A percentile compares a stretch with the other conserved stretches of the same genome.
phyloP scores from a whole-genome alignment of 768 basidiomycete genomes.

The Chalciporus piperatus region DNA sequence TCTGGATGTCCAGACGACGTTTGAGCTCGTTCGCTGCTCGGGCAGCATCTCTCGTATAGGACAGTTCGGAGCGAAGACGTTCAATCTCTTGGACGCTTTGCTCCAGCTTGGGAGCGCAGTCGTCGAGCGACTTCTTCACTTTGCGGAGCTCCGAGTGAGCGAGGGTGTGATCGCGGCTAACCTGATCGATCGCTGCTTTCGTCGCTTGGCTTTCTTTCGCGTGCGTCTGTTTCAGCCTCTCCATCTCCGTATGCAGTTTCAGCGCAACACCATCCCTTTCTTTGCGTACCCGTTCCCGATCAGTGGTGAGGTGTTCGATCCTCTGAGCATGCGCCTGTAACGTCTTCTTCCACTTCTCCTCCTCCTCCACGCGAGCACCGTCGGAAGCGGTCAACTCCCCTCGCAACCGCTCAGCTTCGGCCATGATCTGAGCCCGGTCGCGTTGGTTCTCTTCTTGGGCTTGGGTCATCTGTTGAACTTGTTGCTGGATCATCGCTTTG shows the following conservation, averaged over 20 bases:
- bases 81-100: constrained; percentile 17
- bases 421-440: constrained; percentile 10
- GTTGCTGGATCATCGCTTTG: constrained; percentile 18
- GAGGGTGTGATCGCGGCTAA: constrained; percentile 18
- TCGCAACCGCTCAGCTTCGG: constrained; percentile 11
- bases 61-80: constrained; percentile 15
- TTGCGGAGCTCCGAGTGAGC: constrained; percentile 23
- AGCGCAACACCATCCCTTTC: constrained; percentile 20
- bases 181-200: constrained; percentile 24
- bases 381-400: constrained; percentile 11
- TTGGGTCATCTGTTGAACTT: constrained; percentile 13
- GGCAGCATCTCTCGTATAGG: constrained; percentile 7
- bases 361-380: constrained; percentile 9
- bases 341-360: constrained; percentile 14
- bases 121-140: constrained; percentile 18
- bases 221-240: constrained; percentile 14
- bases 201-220: constrained; percentile 15
- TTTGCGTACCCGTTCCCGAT: constrained; percentile 24
- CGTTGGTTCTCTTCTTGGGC: constrained; percentile 10
- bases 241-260: constrained; percentile 21
- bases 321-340: constrained; percentile 20
- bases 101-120: constrained; percentile 17
- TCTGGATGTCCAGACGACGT: constrained; percentile 18
- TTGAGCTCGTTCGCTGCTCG: constrained; percentile 12
- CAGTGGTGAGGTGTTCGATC: constrained; percentile 18